A percentile compares a stretch with the other conserved stretches of the same genome.
Evolutionary conservation across 352 stramenopile genomes (phyloP).

Genomic region (Phytopythium ostracodes): DNA sequence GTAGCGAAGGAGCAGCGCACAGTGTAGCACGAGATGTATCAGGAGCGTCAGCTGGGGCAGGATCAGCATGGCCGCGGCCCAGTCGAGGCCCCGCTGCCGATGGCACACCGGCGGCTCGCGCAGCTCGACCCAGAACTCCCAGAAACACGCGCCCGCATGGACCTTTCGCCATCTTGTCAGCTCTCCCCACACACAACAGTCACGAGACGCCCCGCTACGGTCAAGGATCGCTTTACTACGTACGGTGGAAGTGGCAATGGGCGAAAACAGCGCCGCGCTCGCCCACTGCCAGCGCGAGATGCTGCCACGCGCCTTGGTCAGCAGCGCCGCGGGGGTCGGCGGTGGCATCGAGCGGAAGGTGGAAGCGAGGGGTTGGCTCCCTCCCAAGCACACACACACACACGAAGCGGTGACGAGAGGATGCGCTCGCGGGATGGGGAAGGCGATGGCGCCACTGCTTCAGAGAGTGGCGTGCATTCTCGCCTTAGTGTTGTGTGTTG

Average conservation of each 20-base stretch:
- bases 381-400: background rate
- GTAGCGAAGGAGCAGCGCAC: slow-evolving; percentile 1
- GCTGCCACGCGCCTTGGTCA: background rate
- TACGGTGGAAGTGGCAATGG: background rate
- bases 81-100: background rate
- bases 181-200: background rate
- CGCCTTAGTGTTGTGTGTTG: too few relatives aligned
- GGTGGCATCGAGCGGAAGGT: background rate
- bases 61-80: slow-evolving; percentile 11
- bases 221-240: background rate
- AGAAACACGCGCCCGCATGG: slow-evolving; percentile 5
- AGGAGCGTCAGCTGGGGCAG: slow-evolving; percentile 13
- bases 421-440: background rate
- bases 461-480: background rate
- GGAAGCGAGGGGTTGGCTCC: too few relatives aligned
- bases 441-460: background rate
- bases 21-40: slow-evolving; percentile 9
- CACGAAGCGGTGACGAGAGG: background rate
- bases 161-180: background rate
- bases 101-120: background rate
- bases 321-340: background rate
- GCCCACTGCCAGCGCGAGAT: slow-evolving; percentile 1
- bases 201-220: background rate
- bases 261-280: background rate
- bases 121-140: slow-evolving; percentile 13